phyloP scores from a whole-genome alignment of 768 basidiomycete genomes.

The Dioszegia aurantiaca region DNA sequence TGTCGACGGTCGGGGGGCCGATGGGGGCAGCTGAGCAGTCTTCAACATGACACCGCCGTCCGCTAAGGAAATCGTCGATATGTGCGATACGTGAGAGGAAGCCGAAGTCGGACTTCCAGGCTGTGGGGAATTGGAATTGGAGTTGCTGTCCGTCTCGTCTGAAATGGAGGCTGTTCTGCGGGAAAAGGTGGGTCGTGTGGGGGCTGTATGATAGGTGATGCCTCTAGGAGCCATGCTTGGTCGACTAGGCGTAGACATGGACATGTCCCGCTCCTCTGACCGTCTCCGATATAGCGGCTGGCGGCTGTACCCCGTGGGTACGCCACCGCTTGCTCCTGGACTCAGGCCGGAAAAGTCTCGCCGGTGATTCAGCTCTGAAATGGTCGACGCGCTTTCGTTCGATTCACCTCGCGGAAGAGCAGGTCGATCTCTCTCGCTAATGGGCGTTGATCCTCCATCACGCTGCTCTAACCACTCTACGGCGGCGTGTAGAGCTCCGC shows the following conservation, averaged over 20 bases:
- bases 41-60: slow-evolving; percentile 66
- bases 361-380: slow-evolving; percentile 32
- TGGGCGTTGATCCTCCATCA: slow-evolving; percentile 13
- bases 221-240: slow-evolving; percentile 59
- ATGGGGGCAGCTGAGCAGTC: slow-evolving; percentile 62
- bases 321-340: slow-evolving; percentile 1
- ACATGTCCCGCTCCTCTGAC: slow-evolving; percentile 47
- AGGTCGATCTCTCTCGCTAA: slow-evolving; percentile 26
- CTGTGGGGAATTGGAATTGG: slow-evolving; percentile 25
- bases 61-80: slow-evolving; percentile 50
- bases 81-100: slow-evolving; percentile 15
- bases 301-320: slow-evolving; percentile 7
- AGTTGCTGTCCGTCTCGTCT: slow-evolving; percentile 7
- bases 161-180: slow-evolving; percentile 2
- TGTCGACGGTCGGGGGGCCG: slow-evolving; percentile 57
- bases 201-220: slow-evolving; percentile 54
- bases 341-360: slow-evolving; percentile 8
- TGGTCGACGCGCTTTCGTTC: slow-evolving; percentile 28
- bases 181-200: not conserved
- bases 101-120: slow-evolving; percentile 47
- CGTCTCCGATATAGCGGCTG: slow-evolving; percentile 40
- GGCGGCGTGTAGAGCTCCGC: slow-evolving; percentile 57
- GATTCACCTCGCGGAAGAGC: slow-evolving; percentile 38
- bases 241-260: slow-evolving; percentile 37
- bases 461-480: slow-evolving; percentile 24